Percentiles rank a stretch among this genome's conserved stretches.
Evolutionary conservation across 257 asterid species (phyloP).

Genomic region (Verbascum thapsus): DNA sequence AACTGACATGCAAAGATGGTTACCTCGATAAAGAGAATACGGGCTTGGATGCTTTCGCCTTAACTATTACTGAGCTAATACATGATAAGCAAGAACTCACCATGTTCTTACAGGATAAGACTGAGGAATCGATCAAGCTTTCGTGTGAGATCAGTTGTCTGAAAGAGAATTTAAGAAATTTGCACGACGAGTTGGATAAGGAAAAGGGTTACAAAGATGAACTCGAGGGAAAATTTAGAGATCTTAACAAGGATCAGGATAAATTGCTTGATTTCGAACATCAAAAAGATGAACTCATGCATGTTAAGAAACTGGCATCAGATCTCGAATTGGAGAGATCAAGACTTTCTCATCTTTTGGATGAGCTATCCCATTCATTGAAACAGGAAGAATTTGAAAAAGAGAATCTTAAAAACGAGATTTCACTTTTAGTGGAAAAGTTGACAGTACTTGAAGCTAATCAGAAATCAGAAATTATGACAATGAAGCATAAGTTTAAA

Average conservation of each 20-base stretch:
- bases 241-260: slow-evolving; percentile 47
- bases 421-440: no score
- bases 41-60: slow-evolving; percentile 52
- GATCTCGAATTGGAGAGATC: slow-evolving; percentile 67
- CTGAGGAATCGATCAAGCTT: slow-evolving; percentile 39
- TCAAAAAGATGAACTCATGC: slow-evolving; percentile 55
- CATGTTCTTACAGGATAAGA: slow-evolving; percentile 5
- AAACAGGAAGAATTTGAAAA: slow-evolving; percentile 37
- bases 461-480: slow-evolving; percentile 67
- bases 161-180: slow-evolving; percentile 42
- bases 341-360: slow-evolving; percentile 50
- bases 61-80: slow-evolving; percentile 45
- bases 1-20: slow-evolving; percentile 52
- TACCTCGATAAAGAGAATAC: slow-evolving; percentile 52
- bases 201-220: slow-evolving; percentile 44
- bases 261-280: slow-evolving; percentile 41
- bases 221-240: slow-evolving; percentile 39
- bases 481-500: slow-evolving; percentile 59
- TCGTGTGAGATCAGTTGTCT: slow-evolving; percentile 44
- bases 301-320: slow-evolving; percentile 48
- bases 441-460: no score
- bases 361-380: no score
- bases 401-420: slow-evolving; percentile 52
- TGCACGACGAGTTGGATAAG: slow-evolving; percentile 43
- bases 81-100: slow-evolving; percentile 59